Evolutionary conservation across 441 rosid genomes (phyloP).

Genomic region (Corymbia citriodora): DNA sequence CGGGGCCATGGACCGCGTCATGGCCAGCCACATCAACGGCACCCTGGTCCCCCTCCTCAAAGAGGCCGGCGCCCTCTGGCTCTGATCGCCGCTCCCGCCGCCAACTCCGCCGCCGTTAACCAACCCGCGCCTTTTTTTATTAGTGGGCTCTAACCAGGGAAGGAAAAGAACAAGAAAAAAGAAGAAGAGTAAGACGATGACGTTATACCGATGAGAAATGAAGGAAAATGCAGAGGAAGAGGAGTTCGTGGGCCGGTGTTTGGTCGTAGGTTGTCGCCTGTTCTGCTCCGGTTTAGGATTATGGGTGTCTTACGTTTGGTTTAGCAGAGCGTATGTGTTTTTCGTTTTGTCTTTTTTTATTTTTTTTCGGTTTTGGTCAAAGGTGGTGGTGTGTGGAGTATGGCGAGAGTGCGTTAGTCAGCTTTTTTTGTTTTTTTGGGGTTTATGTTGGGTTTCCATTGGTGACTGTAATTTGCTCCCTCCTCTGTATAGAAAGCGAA

Average conservation of each 20-base stretch:
- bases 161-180: not conserved
- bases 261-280: not conserved
- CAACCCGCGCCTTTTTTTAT: not conserved
- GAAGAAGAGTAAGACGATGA: not conserved
- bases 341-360: not conserved
- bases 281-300: not conserved
- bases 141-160: not conserved
- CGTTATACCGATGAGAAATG: not conserved
- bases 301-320: not conserved
- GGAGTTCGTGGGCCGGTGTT: not conserved
- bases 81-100: conserved; percentile 6
- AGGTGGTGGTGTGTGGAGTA: not conserved
- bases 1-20: conserved; percentile 63
- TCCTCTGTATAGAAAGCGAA: not conserved
- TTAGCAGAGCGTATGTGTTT: not conserved
- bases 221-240: not conserved
- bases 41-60: conserved; percentile 69
- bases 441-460: not conserved
- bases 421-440: not conserved
- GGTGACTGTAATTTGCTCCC: not conserved
- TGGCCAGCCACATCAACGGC: conserved; percentile 76
- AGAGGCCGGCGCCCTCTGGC: conserved; percentile 70
- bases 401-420: not conserved
- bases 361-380: not conserved
- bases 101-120: not conserved